phyloP scores from a whole-genome alignment of 495 filamentous ascomycete species.

The Aspergillus avenaceus region DNA sequence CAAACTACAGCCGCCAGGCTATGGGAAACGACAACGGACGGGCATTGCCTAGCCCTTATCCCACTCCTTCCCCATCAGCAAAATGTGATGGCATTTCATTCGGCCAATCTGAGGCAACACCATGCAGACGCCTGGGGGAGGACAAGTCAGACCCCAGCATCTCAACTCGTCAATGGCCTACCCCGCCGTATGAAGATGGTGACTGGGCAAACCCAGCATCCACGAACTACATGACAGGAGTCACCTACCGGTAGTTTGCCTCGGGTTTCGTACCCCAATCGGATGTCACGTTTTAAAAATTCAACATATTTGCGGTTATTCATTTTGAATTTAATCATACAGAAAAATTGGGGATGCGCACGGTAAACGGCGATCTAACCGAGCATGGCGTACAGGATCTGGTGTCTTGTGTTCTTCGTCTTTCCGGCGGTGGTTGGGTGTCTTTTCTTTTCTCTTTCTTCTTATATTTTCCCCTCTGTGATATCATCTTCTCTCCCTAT shows the following conservation, averaged over 20 bases:
- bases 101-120: constrained; percentile 51
- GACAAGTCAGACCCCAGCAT: constrained; percentile 56
- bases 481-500: constrained; percentile 7
- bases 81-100: constrained; percentile 69
- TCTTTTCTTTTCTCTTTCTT: constrained; percentile 20
- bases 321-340: constrained; percentile 17
- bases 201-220: constrained; percentile 83
- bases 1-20: constrained; percentile 46
- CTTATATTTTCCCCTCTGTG: no score
- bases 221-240: constrained; percentile 65
- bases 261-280: neutral
- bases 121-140: constrained; percentile 47
- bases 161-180: constrained; percentile 76
- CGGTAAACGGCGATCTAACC: constrained; percentile 25
- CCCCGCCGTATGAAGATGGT: constrained; percentile 88
- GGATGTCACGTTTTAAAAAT: constrained; percentile 14
- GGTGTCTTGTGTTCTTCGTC: constrained; percentile 23
- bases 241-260: constrained; percentile 42
- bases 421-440: constrained; percentile 19
- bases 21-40: constrained; percentile 49
- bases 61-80: constrained; percentile 85
- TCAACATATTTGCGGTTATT: constrained; percentile 12
- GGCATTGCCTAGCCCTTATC: constrained; percentile 72
- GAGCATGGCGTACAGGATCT: constrained; percentile 36
- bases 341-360: constrained; percentile 24